Conservation (phyloP, 495 filamentous ascomycete genomes). For the Penicillium maclennaniae region DNA sequence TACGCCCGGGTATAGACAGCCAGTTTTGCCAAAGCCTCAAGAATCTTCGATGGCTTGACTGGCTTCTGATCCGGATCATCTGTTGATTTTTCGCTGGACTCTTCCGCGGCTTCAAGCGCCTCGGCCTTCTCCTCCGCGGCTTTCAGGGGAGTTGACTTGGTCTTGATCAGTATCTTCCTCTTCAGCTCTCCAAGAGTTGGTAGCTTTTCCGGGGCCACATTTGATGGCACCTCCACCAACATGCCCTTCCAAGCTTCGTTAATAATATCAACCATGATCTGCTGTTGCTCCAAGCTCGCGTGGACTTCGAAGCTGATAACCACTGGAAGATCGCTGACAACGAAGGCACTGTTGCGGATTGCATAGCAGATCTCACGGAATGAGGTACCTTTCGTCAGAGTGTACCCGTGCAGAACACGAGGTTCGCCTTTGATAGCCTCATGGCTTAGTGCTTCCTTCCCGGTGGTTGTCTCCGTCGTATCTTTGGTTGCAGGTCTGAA, state of each 20-base stretch:
- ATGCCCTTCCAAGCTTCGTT: conserved; percentile 66
- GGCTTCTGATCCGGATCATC: conserved; percentile 10
- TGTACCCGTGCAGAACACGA: conserved; percentile 82
- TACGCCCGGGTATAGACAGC: conserved; percentile 81
- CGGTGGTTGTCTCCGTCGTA: neutral
- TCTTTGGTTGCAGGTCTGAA: neutral
- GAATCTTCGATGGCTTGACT: conserved; percentile 64
- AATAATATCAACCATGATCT: conserved; percentile 88
- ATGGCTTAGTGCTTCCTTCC: conserved; percentile 5
- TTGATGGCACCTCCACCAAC: conserved; percentile 58
- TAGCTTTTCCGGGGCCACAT: conserved; percentile 46
- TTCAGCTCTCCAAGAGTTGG: conserved; percentile 64
- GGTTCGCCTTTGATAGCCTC: conserved; percentile 56
- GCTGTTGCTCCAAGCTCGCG: conserved; percentile 71
- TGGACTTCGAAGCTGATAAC: conserved; percentile 92
- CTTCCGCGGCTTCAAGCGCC: conserved; percentile 17
- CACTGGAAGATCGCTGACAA: conserved; percentile 68
- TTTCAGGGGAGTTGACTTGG: conserved; percentile 58
- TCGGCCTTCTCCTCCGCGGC: conserved; percentile 28
- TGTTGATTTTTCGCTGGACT: conserved; percentile 8
- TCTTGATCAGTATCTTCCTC: conserved; percentile 85
- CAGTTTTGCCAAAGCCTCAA: conserved; percentile 65
- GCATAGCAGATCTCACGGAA: conserved; percentile 81
- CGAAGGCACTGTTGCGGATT: conserved; percentile 75
- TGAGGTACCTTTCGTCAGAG: conserved; percentile 77